phyloP scores from a whole-genome alignment of 495 filamentous ascomycete species.

The Daldinia bambusicola region DNA sequence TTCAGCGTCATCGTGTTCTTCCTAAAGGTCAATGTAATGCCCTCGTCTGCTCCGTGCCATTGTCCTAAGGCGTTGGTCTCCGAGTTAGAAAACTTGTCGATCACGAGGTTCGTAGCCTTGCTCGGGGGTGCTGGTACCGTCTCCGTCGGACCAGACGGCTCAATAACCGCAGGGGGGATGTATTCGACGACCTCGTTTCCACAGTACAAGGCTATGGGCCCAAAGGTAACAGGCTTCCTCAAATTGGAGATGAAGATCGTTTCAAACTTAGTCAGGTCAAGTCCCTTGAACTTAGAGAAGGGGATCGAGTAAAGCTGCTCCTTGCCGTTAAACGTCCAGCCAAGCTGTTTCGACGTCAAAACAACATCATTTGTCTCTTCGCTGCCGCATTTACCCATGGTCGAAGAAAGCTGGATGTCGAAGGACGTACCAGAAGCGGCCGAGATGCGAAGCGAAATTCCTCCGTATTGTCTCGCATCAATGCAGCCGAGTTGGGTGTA shows the following conservation, averaged over 20 bases:
- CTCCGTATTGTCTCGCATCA: constrained; percentile 65
- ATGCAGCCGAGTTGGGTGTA: constrained; percentile 68
- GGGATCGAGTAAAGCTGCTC: constrained; percentile 70
- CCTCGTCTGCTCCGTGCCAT: constrained; percentile 77
- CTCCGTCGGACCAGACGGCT: constrained; percentile 51
- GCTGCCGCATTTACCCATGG: constrained; percentile 54
- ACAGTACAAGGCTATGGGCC: constrained; percentile 70
- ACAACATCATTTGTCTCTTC: constrained; percentile 50
- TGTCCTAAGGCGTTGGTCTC: constrained; percentile 71
- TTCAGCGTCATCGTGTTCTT: constrained; percentile 65
- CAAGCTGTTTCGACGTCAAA: constrained; percentile 59
- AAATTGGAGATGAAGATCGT: constrained; percentile 61
- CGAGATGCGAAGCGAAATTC: constrained; percentile 67
- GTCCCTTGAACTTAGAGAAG: constrained; percentile 61
- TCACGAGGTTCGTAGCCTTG: constrained; percentile 64
- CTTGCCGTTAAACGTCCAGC: constrained; percentile 70
- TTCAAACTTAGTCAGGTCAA: constrained; percentile 64
- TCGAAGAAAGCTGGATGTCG: constrained; percentile 61
- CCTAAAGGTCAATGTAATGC: constrained; percentile 62
- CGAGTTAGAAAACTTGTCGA: constrained; percentile 70
- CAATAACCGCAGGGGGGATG: constrained; percentile 53
- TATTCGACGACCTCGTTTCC: constrained; percentile 63
- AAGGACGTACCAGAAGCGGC: constrained; percentile 66
- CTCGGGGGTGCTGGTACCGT: constrained; percentile 63
- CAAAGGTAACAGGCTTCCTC: constrained; percentile 61